These are phyloP conservation scores for Biscutella laevigata DNA, from an alignment of 441 rosid genomes.

Conservation along the genomic window DNA sequence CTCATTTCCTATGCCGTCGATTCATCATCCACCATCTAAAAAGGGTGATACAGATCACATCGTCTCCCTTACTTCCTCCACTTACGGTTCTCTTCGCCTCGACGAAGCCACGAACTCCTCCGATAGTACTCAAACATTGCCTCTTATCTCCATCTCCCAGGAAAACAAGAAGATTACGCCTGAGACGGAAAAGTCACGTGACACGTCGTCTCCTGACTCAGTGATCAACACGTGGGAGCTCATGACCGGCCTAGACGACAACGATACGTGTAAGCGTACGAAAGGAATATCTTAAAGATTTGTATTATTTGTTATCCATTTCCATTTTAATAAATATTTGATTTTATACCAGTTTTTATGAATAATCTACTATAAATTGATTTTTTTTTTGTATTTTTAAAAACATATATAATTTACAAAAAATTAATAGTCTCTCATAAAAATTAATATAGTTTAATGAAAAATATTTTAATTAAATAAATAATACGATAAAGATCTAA, in stretches of 20 bases:
- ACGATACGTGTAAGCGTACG: too few relatives aligned
- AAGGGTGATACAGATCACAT: slow-evolving; percentile 83
- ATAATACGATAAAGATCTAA: too few relatives aligned
- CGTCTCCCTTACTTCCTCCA: slow-evolving; percentile 69
- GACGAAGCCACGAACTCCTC: slow-evolving; percentile 18
- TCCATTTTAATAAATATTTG: too few relatives aligned
- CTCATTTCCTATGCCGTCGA: slow-evolving; percentile 53
- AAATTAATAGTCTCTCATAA: too few relatives aligned
- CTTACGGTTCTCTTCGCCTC: slow-evolving; percentile 69
- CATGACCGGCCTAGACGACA: slow-evolving; percentile 83
- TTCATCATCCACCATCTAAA: slow-evolving; percentile 72
- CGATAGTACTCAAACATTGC: slow-evolving; percentile 20
- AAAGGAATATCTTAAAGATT: too few relatives aligned
- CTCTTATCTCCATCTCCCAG: slow-evolving; percentile 5
- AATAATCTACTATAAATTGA: too few relatives aligned
- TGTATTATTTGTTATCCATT: too few relatives aligned
- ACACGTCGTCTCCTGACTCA: slow-evolving; percentile 62
- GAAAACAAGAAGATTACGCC: neutral
- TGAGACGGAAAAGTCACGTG: slow-evolving; percentile 14
- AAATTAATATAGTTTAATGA: too few relatives aligned
- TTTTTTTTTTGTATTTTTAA: too few relatives aligned
- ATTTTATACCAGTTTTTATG: too few relatives aligned
- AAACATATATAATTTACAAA: too few relatives aligned
- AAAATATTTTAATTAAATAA: too few relatives aligned
- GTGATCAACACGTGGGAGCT: slow-evolving; percentile 95